Conservation (phyloP, 306 rosid genomes). For the Cicer pinnatifidum region DNA sequence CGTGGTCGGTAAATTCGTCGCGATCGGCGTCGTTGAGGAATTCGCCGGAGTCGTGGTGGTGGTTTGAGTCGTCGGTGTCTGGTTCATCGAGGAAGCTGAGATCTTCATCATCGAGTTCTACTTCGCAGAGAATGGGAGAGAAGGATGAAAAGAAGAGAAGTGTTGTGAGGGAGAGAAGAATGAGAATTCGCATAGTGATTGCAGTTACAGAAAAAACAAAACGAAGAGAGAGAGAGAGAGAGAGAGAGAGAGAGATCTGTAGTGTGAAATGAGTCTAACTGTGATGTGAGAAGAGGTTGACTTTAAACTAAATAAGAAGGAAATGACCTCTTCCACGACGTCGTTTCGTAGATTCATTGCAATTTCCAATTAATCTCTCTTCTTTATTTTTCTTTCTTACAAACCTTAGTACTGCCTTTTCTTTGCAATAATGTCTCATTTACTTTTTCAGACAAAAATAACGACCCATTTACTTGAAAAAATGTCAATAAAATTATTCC, state of each 20-base stretch:
- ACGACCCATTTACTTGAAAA: too few relatives aligned
- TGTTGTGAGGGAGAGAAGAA: conserved; percentile 57
- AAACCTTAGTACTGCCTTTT: too few relatives aligned
- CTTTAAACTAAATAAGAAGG: background rate
- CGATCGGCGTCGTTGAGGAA: conserved; percentile 55
- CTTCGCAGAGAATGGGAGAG: conserved; percentile 50
- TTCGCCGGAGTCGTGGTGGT: conserved; percentile 45
- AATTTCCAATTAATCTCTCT: background rate
- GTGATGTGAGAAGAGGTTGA: conserved; percentile 33
- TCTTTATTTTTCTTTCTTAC: too few relatives aligned
- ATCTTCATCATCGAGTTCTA: conserved; percentile 76
- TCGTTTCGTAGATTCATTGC: background rate
- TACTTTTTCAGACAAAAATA: too few relatives aligned
- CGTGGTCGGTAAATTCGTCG: conserved; percentile 68
- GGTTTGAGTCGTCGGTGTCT: conserved; percentile 39
- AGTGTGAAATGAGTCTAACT: background rate
- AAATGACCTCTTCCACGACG: background rate
- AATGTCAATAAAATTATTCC: too few relatives aligned
- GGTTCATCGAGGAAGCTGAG: conserved; percentile 89
- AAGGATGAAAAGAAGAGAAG: conserved; percentile 74
- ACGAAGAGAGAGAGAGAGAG: background rate
- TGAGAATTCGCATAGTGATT: conserved; percentile 60
- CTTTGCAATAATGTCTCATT: too few relatives aligned
- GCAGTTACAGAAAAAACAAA: background rate
- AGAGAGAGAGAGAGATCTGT: conserved; percentile 8